Evolutionary conservation across 1,284 basidiomycete species (phyloP), one percentile per base, ranked within the genome.

Genomic region (Puccinia horiana): DNA sequence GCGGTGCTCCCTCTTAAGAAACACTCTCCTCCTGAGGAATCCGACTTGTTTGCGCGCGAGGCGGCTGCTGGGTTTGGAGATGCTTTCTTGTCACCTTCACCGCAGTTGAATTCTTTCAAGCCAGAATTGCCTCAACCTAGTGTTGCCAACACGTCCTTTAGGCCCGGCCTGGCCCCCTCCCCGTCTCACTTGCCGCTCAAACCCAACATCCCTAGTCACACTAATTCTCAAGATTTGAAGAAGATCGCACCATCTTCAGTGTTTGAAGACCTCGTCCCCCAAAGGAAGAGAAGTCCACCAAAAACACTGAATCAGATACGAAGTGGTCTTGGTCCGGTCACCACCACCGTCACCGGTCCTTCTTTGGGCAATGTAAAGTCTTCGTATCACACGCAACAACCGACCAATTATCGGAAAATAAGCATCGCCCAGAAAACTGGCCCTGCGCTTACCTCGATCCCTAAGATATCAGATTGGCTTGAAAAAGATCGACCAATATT

Each of bases 51-150:
- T 32, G 70, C 80, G 11, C 52, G 80, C 32, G 80, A 81, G 69
- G 70, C 80, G 16, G 80, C 80, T 23, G 80, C 80, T 42, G 80
- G 80, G 23, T 81, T 81, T 32, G 80, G 72, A 1, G 80, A 81
- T 67, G 70, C 70, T 2, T 81, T 81, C 56, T 63, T 69, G 58
- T 35, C 42, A 14, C 42, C 80, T 6, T 75, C 80, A 1, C 70
- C 72, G 2, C 54, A 63, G 56, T 16, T 44, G 23, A 47, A 9
- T 42, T 47, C 74, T 0, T 58, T 76, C 40, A 44, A 61, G 32
- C 54, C 74, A 40, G 5, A n/a, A 14, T 11, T n/a, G n/a, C 26
- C n/a, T 6, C 12, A 23, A 12, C 54, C 37, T 26, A 35, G 40
- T 11, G 9, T 14, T 40, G 16, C 40, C 35, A 35, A 52, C 26